Percentiles rank a stretch among this genome's conserved stretches.
phyloP scores from a whole-genome alignment of 2,329 filamentous ascomycete species.

The Xylaria sp. region DNA sequence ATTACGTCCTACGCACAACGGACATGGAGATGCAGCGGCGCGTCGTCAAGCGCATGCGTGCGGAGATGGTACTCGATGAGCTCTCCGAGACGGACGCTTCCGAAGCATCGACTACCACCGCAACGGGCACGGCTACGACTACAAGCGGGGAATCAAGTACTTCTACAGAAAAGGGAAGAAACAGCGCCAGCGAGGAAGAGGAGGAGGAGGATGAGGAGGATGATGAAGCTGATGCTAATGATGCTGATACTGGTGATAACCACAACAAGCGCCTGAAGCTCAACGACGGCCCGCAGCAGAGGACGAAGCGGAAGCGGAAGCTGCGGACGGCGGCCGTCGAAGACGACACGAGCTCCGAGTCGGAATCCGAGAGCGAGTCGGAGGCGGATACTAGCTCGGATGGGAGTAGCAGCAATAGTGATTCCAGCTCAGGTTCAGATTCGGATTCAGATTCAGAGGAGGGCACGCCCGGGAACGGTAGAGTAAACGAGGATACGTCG shows the following conservation, averaged over 20 bases:
- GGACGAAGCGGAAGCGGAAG: slow-evolving; percentile 65
- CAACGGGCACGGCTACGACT: slow-evolving; percentile 22
- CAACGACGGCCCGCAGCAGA: slow-evolving; percentile 58
- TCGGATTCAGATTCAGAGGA: slow-evolving; percentile 46
- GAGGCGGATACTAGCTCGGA: slow-evolving; percentile 52
- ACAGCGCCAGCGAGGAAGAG: no score
- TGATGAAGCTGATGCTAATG: slow-evolving; percentile 47
- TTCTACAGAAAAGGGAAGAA: slow-evolving; percentile 42
- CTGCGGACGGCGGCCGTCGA: slow-evolving; percentile 60
- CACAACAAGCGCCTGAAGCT: slow-evolving; percentile 57
- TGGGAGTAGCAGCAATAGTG: slow-evolving; percentile 42
- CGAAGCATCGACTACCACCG: slow-evolving; percentile 41
- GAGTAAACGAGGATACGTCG: slow-evolving; percentile 45
- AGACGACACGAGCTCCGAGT: slow-evolving; percentile 53
- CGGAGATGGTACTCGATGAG: slow-evolving; percentile 67
- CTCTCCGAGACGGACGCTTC: slow-evolving; percentile 62
- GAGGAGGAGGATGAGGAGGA: slow-evolving; percentile 53
- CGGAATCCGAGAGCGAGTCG: slow-evolving; percentile 51
- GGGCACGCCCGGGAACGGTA: not conserved
- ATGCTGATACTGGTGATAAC: slow-evolving; percentile 52
- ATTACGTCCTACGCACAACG: slow-evolving; percentile 61
- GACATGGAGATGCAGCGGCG: slow-evolving; percentile 65
- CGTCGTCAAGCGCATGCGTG: slow-evolving; percentile 71
- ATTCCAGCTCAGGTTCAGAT: slow-evolving; percentile 45
- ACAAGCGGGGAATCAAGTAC: slow-evolving; percentile 36